phyloP scores from a whole-genome alignment of 2,329 filamentous ascomycete species.

The Peltaster fructicola region DNA sequence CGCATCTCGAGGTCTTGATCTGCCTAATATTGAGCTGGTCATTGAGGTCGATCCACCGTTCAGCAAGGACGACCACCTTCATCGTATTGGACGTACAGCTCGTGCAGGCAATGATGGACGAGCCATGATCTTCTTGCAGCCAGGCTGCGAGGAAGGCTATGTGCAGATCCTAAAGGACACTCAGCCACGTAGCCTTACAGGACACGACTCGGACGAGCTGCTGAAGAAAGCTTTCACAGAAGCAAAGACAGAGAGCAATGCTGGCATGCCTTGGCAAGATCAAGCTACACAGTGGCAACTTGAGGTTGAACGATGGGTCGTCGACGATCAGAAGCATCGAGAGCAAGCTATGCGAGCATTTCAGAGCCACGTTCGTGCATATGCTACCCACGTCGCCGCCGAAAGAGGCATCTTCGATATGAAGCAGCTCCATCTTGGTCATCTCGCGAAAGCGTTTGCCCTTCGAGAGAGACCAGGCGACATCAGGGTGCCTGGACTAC shows the following conservation, averaged over 20 bases:
- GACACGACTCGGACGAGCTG: conserved; percentile 47
- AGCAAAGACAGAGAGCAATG: too few relatives aligned
- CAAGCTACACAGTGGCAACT: conserved; percentile 51
- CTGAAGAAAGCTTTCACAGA: conserved; percentile 46
- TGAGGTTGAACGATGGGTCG: conserved; percentile 46
- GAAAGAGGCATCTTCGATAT: conserved; percentile 85
- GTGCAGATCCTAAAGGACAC: conserved; percentile 59
- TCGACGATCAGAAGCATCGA: conserved; percentile 48
- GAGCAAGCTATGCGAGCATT: conserved; percentile 73
- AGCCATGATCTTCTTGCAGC: conserved; percentile 75
- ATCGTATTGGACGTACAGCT: conserved; percentile 86
- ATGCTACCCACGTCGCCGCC: conserved; percentile 77
- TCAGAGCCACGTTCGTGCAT: conserved; percentile 83
- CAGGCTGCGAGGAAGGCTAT: conserved; percentile 84
- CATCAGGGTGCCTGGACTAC: conserved; percentile 40
- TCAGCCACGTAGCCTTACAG: conserved; percentile 36
- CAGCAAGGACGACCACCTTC: conserved; percentile 79
- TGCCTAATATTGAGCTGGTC: conserved; percentile 86
- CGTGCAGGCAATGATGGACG: conserved; percentile 79
- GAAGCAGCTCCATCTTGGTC: conserved; percentile 74
- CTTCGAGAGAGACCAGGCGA: conserved; percentile 74
- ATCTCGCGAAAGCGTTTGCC: conserved; percentile 85
- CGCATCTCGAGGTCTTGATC: conserved; percentile 82
- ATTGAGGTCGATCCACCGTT: conserved; percentile 95
- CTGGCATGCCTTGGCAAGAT: conserved; percentile 41